Evolutionary conservation across 2,329 filamentous ascomycete species (phyloP).

Genomic region (Colletotrichum sojae): DNA sequence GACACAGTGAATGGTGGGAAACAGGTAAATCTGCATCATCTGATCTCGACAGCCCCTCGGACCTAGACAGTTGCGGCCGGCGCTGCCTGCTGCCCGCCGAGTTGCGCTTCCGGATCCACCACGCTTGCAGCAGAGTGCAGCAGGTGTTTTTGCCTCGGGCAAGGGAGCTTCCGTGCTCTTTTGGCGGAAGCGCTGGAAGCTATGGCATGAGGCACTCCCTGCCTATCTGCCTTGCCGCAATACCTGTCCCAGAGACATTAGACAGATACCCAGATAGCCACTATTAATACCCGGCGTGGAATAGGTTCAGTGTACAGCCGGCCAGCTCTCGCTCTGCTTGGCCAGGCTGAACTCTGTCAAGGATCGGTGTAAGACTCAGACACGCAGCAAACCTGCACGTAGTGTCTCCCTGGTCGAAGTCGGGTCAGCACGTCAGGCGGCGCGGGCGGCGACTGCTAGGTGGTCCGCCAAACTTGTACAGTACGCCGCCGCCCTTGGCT

Average conservation of each 20-base stretch:
- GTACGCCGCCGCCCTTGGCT: neutral
- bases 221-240: no score
- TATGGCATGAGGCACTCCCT: neutral
- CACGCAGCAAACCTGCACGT: no score
- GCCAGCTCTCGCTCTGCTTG: no score
- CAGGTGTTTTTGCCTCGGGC: neutral
- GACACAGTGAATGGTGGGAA: constrained; percentile 3
- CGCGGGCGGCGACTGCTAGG: constrained; percentile 10
- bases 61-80: constrained; percentile 17
- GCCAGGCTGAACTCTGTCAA: no score
- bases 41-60: constrained; percentile 20
- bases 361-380: no score
- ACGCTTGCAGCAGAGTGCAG: neutral
- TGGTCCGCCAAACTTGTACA: constrained; percentile 5
- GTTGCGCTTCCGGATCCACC: constrained; percentile 2
- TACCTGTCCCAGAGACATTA: no score
- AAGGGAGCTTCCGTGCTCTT: neutral
- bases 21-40: constrained; percentile 34
- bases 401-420: no score
- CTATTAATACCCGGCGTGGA: no score
- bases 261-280: no score
- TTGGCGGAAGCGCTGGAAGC: neutral
- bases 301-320: no score
- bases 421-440: neutral
- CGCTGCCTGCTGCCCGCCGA: neutral